Evolutionary conservation across 139 green algal species (phyloP).

Genomic region (Chlorella sp.): DNA sequence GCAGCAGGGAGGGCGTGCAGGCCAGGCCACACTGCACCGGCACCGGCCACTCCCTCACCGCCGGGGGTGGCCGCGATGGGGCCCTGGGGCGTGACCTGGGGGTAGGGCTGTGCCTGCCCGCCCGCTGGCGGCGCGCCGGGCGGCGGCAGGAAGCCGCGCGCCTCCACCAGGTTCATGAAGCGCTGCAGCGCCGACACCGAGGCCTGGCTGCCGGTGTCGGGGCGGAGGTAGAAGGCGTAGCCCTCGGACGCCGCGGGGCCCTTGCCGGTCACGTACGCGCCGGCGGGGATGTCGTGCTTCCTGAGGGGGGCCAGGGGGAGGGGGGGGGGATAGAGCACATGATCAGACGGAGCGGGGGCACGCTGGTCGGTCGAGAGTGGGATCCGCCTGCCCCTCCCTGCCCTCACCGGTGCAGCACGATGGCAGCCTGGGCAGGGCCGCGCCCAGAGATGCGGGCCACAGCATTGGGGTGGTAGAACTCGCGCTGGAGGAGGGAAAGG

Average conservation of each 20-base stretch:
- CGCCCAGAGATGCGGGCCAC: not conserved
- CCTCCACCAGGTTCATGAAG: not conserved
- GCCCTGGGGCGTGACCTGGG: not conserved
- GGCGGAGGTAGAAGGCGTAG: constrained; percentile 28
- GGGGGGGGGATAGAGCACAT: too few species aligned
- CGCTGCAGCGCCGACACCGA: not conserved
- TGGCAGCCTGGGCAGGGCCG: constrained; percentile 1
- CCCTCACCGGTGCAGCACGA: constrained; percentile 32
- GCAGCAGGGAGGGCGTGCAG: too few species aligned
- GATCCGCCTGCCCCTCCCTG: too few species aligned
- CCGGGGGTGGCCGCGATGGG: not conserved
- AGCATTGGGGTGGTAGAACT: constrained; percentile 29
- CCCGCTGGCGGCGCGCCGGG: too few species aligned
- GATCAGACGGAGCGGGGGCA: too few species aligned
- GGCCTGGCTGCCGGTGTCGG: constrained; percentile 6
- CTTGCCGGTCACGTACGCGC: constrained; percentile 7
- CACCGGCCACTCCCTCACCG: too few species aligned
- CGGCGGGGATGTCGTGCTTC: not conserved
- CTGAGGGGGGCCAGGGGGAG: not conserved
- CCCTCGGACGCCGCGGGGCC: not conserved
- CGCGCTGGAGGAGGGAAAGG: not conserved
- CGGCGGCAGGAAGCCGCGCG: too few species aligned
- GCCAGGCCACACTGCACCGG: too few species aligned
- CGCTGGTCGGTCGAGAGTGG: too few species aligned
- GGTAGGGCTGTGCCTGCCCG: not conserved